Conservation (phyloP, 768 basidiomycete species). For the Pleurotus djamor region DNA sequence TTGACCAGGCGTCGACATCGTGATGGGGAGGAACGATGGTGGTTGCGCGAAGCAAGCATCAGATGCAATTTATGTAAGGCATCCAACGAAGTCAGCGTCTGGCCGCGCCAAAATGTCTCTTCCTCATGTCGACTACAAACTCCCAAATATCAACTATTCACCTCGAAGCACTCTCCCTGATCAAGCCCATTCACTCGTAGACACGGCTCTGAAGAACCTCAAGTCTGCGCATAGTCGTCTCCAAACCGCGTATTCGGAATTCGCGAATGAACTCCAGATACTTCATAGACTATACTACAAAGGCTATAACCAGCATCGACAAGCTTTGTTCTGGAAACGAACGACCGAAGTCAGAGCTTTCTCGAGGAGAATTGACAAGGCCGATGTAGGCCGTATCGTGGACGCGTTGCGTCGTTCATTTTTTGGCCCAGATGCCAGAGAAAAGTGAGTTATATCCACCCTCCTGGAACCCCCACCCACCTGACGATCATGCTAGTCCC, state of each 20-base stretch:
- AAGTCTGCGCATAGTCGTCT: slow-evolving; percentile 54
- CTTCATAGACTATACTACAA: slow-evolving; percentile 75
- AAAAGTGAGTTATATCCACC: slow-evolving; percentile 29
- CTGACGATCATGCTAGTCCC: slow-evolving; percentile 29
- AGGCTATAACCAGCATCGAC: slow-evolving; percentile 75
- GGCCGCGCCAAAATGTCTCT: background rate
- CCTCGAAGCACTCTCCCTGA: slow-evolving; percentile 20
- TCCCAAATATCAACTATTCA: background rate
- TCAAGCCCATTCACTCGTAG: slow-evolving; percentile 38
- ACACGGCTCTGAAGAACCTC: slow-evolving; percentile 59
- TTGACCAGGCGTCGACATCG: slow-evolving; percentile 53
- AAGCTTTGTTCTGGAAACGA: slow-evolving; percentile 69
- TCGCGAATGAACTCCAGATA: slow-evolving; percentile 52
- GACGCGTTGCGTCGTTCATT: slow-evolving; percentile 47
- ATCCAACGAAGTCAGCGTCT: background rate
- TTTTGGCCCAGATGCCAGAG: slow-evolving; percentile 34
- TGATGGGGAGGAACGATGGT: background rate
- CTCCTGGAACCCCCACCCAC: background rate
- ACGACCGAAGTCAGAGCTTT: slow-evolving; percentile 60
- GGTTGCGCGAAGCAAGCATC: background rate
- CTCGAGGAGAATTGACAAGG: slow-evolving; percentile 30
- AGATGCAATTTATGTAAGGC: slow-evolving; percentile 4
- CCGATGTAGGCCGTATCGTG: slow-evolving; percentile 28
- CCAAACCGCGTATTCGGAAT: slow-evolving; percentile 35
- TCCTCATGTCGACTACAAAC: background rate